Base-by-base conservation (phyloP, 1,284 basidiomycete genomes). In the Gastroboletus turbinatus region DNA sequence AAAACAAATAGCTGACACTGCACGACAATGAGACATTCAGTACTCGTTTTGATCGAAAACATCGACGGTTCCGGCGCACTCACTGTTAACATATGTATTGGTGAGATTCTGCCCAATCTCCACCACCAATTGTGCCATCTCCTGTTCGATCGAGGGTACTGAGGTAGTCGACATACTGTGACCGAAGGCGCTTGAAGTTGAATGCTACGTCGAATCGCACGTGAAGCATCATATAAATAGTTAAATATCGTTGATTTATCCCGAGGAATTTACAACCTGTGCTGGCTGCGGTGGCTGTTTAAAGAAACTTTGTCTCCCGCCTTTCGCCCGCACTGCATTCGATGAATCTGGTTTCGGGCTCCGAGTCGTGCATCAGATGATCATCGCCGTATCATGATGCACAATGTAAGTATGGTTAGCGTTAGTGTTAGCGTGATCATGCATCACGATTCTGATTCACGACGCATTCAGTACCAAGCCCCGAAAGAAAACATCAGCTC, bases 1-100 rank as follows among this genome's bases (percentile, higher is more conserved):
- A 10, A 56, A 45, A 35, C 27, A 21, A 2, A 57, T 57, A 0
- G 55, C n/a, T 4, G 54, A 49, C 14, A 56, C 55, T 32, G 7
- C 19, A 21, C 29, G 19, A 21, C 9, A 16, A 10, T 21, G 5
- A 44, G 29, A 44, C n/a, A 2, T 16, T 25, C 13, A 30, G 27
- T 14, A 19, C 2, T 21, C 8, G 5, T 13, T 14, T 8, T 30
- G n/a, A 46, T 23, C 19, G 21, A 19, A 8, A 14, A 36, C 11
- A 17, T 51, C 23, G 19, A 11, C 0, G 21, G 17, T 11, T 32
- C 23, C 1, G 5, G 46, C 11, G 16, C 23, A 55, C 53, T 56
- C 6, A 56, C 53, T 7, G 25, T 4, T 35, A 14, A 55, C n/a
- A 40, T 55, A n/a, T n/a, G n/a, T n/a, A n/a, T n/a, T n/a, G n/a